Conservation (phyloP, 495 filamentous ascomycete genomes). For the Xylaria bambusicola region DNA sequence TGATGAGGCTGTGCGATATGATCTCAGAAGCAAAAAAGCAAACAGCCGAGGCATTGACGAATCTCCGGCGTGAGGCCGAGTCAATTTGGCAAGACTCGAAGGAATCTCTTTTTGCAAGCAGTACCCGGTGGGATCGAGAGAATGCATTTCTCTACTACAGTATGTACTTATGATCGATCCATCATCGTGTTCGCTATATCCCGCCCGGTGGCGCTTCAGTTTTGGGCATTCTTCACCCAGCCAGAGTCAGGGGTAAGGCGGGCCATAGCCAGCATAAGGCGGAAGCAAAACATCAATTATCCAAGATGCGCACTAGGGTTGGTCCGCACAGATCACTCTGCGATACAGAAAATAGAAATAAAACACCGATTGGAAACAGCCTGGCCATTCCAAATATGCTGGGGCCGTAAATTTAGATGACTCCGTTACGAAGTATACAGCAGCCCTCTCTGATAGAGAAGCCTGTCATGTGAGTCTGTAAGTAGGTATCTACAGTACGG, state of each 20-base stretch:
- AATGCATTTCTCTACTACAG: constrained; percentile 7
- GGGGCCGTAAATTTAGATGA: background rate
- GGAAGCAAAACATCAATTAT: background rate
- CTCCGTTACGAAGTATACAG: background rate
- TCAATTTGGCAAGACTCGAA: background rate
- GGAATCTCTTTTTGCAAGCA: background rate
- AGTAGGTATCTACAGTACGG: no score
- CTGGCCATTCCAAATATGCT: constrained; percentile 17
- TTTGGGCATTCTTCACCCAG: constrained; percentile 8
- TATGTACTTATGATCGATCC: no score
- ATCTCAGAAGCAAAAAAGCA: background rate
- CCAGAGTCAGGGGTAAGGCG: constrained; percentile 14
- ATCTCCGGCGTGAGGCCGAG: constrained; percentile 12
- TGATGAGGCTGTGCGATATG: constrained; percentile 12
- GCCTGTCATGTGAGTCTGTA: no score
- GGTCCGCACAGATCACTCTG: background rate
- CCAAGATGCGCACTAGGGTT: background rate
- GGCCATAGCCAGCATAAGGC: constrained; percentile 3
- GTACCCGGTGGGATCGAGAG: background rate
- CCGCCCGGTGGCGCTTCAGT: background rate
- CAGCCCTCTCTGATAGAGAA: no score
- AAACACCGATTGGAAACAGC: no score
- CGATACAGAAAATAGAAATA: background rate
- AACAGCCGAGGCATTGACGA: constrained; percentile 11
- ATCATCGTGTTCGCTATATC: background rate